Conservation (phyloP, 345 rosid species). For the Eucalyptus polyanthemos region DNA sequence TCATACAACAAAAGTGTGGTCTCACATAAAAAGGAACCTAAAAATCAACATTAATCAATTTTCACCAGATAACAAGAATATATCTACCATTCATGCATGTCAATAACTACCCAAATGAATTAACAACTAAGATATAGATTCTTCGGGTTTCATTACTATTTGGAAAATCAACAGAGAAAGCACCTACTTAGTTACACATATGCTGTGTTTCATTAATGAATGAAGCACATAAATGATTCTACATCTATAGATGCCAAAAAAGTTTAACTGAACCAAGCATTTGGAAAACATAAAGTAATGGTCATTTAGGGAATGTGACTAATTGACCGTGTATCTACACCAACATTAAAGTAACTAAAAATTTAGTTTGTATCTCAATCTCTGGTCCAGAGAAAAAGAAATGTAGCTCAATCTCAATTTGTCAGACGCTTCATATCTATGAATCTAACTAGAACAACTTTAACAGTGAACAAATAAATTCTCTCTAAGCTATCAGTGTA, state of each 20-base stretch:
- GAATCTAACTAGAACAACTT: background rate
- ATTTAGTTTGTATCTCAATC: background rate
- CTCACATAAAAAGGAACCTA: background rate
- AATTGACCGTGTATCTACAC: background rate
- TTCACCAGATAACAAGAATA: background rate
- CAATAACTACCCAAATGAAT: background rate
- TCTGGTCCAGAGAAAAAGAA: background rate
- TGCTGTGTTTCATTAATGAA: background rate
- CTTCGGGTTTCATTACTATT: background rate
- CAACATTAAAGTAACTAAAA: background rate
- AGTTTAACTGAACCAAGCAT: background rate
- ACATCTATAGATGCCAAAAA: background rate
- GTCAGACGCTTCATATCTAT: background rate
- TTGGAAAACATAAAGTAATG: background rate
- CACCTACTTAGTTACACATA: background rate
- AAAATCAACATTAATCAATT: background rate
- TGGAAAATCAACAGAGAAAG: background rate
- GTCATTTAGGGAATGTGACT: background rate
- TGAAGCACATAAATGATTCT: background rate
- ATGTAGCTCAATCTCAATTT: background rate
- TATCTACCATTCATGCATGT: background rate
- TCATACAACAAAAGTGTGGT: background rate
- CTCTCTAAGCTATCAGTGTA: background rate
- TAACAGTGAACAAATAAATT: background rate
- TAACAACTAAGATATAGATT: background rate